Conservation (phyloP, 805 yeast genomes). For the Ogataea populi-albae region DNA sequence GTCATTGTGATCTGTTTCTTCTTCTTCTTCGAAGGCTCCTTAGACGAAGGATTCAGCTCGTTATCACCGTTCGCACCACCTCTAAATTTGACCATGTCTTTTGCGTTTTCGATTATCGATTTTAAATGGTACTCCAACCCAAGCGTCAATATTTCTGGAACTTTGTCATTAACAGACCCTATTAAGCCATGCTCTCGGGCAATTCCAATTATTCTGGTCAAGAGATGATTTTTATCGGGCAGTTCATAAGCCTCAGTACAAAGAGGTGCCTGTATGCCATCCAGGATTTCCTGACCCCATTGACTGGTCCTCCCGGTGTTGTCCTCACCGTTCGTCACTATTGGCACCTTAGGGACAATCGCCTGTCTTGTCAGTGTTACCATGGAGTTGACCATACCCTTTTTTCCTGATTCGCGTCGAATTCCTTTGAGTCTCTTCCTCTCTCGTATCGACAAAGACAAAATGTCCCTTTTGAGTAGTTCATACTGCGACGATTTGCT, state of each 20-base stretch:
- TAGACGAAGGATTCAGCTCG: slow-evolving; percentile 6
- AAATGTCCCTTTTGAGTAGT: slow-evolving; percentile 76
- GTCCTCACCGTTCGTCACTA: slow-evolving; percentile 41
- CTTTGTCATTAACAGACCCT: slow-evolving; percentile 74
- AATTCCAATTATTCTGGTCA: slow-evolving; percentile 70
- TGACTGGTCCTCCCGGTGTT: slow-evolving; percentile 50
- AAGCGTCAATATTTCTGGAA: slow-evolving; percentile 70
- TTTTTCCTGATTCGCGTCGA: slow-evolving; percentile 78
- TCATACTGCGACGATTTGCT: slow-evolving; percentile 72
- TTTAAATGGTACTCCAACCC: slow-evolving; percentile 83
- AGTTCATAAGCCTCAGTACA: slow-evolving; percentile 74
- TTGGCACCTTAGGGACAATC: slow-evolving; percentile 80
- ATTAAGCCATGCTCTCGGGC: slow-evolving; percentile 88
- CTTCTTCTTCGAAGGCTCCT: slow-evolving; percentile 5
- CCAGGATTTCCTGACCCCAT: slow-evolving; percentile 91
- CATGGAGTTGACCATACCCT: slow-evolving; percentile 66
- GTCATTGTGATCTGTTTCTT: slow-evolving; percentile 43
- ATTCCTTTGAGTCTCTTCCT: slow-evolving; percentile 80
- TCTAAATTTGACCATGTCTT: slow-evolving; percentile 67
- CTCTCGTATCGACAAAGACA: slow-evolving; percentile 82
- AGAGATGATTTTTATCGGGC: slow-evolving; percentile 73
- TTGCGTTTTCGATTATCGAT: slow-evolving; percentile 66
- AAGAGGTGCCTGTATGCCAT: slow-evolving; percentile 78
- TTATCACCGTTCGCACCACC: slow-evolving; percentile 34
- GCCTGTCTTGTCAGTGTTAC: slow-evolving; percentile 70